phyloP scores from a whole-genome alignment of 2,329 filamentous ascomycete genomes.

The Bisporella sp. region DNA sequence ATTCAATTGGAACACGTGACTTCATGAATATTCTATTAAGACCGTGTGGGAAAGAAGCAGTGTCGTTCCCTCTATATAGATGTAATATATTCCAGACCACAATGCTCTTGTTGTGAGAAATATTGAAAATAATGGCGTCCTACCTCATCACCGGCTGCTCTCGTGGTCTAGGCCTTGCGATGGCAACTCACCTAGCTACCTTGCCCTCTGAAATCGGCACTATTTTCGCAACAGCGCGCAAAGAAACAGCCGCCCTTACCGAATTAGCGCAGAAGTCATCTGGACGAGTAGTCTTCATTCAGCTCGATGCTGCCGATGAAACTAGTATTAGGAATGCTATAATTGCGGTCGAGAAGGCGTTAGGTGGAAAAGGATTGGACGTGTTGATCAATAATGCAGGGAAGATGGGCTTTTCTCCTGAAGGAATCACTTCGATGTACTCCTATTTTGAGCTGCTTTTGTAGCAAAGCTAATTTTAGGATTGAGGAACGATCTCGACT shows the following conservation, averaged over 20 bases:
- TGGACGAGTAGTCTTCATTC: conserved; percentile 30
- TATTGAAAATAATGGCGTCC: background rate
- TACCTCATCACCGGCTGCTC: conserved; percentile 27
- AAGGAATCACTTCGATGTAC: background rate
- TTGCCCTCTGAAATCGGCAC: conserved; percentile 26
- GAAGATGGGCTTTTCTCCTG: conserved; percentile 31
- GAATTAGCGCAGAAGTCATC: conserved; percentile 28
- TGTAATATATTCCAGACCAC: too few relatives aligned
- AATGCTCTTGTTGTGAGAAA: too few relatives aligned
- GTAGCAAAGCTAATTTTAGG: too few relatives aligned
- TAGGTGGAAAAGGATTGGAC: conserved; percentile 35
- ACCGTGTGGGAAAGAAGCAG: too few relatives aligned
- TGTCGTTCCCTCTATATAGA: too few relatives aligned
- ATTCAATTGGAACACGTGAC: too few relatives aligned
- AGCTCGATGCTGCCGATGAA: conserved; percentile 30
- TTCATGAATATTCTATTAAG: too few relatives aligned
- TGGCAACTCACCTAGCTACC: conserved; percentile 19
- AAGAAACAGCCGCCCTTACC: conserved; percentile 26
- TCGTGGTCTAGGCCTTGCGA: conserved; percentile 29
- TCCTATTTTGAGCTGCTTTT: too few relatives aligned
- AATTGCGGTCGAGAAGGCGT: conserved; percentile 23
- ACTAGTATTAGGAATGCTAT: conserved; percentile 29
- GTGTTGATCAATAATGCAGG: conserved; percentile 40
- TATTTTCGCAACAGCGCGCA: conserved; percentile 35
- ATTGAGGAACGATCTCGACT: too few relatives aligned